Evolutionary conservation across 805 yeast species (phyloP).

Genomic region (Candida loeiensis): DNA sequence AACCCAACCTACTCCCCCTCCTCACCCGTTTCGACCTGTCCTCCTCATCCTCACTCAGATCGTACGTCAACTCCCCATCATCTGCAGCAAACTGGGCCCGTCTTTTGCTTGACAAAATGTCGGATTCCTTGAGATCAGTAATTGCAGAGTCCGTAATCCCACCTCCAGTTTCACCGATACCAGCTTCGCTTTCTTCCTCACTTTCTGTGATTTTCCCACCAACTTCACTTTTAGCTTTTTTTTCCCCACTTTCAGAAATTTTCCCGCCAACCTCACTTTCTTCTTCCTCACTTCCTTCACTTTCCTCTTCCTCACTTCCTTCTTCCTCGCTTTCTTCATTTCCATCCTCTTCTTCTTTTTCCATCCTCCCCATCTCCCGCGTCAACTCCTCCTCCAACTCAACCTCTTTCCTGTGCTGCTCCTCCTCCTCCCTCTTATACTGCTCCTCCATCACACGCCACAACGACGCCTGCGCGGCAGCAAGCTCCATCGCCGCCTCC

Average conservation of each 20-base stretch:
- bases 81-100: slow-evolving; percentile 13
- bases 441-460: slow-evolving; percentile 10
- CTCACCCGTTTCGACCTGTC: neutral
- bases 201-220: slow-evolving; percentile 10
- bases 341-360: neutral
- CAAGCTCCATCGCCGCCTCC: slow-evolving; percentile 12
- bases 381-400: slow-evolving; percentile 6
- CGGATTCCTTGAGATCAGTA: slow-evolving; percentile 5
- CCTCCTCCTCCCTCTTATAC: slow-evolving; percentile 6
- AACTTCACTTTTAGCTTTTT: neutral
- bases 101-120: slow-evolving; percentile 1
- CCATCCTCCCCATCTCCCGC: slow-evolving; percentile 1
- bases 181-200: neutral
- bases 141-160: neutral
- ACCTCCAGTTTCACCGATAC: neutral
- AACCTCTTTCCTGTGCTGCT: slow-evolving; percentile 2
- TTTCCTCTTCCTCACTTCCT: neutral
- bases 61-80: slow-evolving; percentile 14
- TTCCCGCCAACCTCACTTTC: too few relatives aligned
- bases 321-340: neutral
- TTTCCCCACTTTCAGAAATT: neutral
- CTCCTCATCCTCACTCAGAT: slow-evolving; percentile 4
- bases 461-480: slow-evolving; percentile 16
- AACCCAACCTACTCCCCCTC: neutral
- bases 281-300: neutral